Conservation (phyloP, 176 grass and related monocot species). For the Elaeis guineensis region DNA sequence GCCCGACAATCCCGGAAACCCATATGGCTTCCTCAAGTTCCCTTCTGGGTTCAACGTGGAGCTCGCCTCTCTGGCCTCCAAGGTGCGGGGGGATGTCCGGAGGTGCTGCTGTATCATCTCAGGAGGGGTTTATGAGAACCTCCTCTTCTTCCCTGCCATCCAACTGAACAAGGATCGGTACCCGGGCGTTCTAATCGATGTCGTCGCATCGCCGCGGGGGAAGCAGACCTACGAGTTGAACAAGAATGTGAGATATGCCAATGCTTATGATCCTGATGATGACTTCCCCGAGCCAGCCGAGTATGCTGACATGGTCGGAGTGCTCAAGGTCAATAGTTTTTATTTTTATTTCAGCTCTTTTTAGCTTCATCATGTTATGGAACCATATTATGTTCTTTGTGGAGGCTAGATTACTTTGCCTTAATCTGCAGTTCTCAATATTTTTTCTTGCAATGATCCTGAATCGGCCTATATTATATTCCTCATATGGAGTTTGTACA, state of each 20-base stretch:
- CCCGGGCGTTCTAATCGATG: conserved; percentile 70
- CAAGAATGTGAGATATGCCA: conserved; percentile 79
- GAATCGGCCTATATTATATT: neutral
- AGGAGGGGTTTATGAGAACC: conserved; percentile 88
- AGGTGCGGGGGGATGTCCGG: conserved; percentile 78
- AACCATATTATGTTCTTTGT: too few relatives aligned
- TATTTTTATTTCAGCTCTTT: neutral
- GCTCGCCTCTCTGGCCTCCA: conserved; percentile 69
- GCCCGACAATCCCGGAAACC: conserved; percentile 56
- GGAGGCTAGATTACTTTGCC: too few relatives aligned
- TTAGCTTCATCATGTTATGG: neutral
- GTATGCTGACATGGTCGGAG: conserved; percentile 72
- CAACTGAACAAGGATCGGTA: conserved; percentile 78
- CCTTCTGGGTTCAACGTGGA: conserved; percentile 73
- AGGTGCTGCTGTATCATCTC: conserved; percentile 84
- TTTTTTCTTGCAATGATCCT: too few relatives aligned
- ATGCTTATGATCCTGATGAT: conserved; percentile 64
- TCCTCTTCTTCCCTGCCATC: conserved; percentile 84
- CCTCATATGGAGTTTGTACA: too few relatives aligned
- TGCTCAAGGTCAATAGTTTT: conserved; percentile 53
- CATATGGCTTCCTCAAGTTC: conserved; percentile 80
- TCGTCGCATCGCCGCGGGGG: conserved; percentile 54
- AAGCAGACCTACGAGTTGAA: conserved; percentile 93
- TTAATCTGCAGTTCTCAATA: too few relatives aligned
- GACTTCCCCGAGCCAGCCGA: conserved; percentile 67